A percentile compares a stretch with the other conserved stretches of the same genome.
phyloP scores from a whole-genome alignment of 2,329 filamentous ascomycete genomes.

The Beauveria pseudobassiana region DNA sequence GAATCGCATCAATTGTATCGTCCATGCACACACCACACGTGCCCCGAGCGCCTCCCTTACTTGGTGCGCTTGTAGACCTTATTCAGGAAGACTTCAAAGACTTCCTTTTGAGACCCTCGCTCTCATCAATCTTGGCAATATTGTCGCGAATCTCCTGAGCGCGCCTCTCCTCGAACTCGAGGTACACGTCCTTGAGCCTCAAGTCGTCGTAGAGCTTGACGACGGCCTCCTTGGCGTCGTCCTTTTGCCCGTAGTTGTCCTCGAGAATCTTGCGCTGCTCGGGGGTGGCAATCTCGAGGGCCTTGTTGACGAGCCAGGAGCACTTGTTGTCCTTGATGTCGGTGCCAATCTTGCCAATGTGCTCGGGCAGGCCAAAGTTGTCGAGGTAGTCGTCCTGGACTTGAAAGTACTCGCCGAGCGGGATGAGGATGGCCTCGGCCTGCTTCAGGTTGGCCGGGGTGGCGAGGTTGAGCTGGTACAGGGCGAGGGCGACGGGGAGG shows the following conservation, averaged over 20 bases:
- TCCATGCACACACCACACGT: background rate
- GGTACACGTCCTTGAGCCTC: slow-evolving; percentile 73
- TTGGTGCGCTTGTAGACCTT: slow-evolving; percentile 99
- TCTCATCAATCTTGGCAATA: slow-evolving; percentile 79
- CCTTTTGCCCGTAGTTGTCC: slow-evolving; percentile 90
- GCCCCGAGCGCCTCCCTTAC: slow-evolving; percentile 36
- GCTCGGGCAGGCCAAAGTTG: slow-evolving; percentile 86
- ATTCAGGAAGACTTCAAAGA: slow-evolving; percentile 82
- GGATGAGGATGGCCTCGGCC: slow-evolving; percentile 86
- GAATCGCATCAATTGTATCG: background rate
- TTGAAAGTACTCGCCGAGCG: slow-evolving; percentile 98
- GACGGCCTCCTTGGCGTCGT: slow-evolving; percentile 70
- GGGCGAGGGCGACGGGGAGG: slow-evolving; percentile 84
- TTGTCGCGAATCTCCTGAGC: slow-evolving; percentile 68
- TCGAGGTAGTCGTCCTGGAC: slow-evolving; percentile 98
- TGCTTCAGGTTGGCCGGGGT: slow-evolving; percentile 84
- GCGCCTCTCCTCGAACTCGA: slow-evolving; percentile 81
- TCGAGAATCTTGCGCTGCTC: slow-evolving; percentile 86
- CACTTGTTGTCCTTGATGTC: slow-evolving; percentile 99
- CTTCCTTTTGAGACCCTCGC: slow-evolving; percentile 78
- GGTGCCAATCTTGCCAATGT: slow-evolving; percentile 97
- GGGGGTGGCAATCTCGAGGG: slow-evolving; percentile 68
- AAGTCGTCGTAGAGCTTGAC: slow-evolving; percentile 89
- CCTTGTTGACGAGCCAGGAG: slow-evolving; percentile 96
- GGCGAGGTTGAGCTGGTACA: slow-evolving; percentile 78